phyloP scores from a whole-genome alignment of 768 basidiomycete genomes.

The Macrolepiota dolichaula region DNA sequence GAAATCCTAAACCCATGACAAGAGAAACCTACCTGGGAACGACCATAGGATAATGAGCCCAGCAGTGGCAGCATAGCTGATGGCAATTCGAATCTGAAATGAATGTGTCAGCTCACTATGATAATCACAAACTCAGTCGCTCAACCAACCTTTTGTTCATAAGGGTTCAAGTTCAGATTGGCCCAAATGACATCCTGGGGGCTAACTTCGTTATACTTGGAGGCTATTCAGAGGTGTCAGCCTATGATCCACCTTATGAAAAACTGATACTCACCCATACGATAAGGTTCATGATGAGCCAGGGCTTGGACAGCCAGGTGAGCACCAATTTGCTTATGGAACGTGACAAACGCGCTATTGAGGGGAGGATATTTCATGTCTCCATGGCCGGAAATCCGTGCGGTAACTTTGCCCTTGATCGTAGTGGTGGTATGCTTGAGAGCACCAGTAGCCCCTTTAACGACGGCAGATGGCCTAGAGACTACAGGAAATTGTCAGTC shows the following conservation, averaged over 20 bases:
- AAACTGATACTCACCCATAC: constrained; percentile 51
- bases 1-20: neutral
- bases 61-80: constrained; percentile 74
- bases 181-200: constrained; percentile 92
- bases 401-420: constrained; percentile 19
- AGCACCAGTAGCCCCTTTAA: constrained; percentile 15
- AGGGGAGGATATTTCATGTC: constrained; percentile 47
- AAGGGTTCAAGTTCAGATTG: constrained; percentile 87
- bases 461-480: constrained; percentile 16
- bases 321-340: constrained; percentile 90
- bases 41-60: constrained; percentile 87
- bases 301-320: constrained; percentile 80
- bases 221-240: constrained; percentile 23
- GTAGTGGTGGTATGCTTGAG: constrained; percentile 14
- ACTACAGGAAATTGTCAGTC: neutral
- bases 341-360: constrained; percentile 83
- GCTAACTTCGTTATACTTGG: constrained; percentile 75
- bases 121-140: neutral
- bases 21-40: constrained; percentile 58
- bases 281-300: constrained; percentile 77
- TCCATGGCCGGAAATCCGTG: constrained; percentile 15
- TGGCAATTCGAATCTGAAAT: constrained; percentile 44
- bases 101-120: neutral
- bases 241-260: neutral
- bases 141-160: constrained; percentile 59